Conservation (phyloP, 495 filamentous ascomycete genomes). For the Pseudevernia furfuracea region DNA sequence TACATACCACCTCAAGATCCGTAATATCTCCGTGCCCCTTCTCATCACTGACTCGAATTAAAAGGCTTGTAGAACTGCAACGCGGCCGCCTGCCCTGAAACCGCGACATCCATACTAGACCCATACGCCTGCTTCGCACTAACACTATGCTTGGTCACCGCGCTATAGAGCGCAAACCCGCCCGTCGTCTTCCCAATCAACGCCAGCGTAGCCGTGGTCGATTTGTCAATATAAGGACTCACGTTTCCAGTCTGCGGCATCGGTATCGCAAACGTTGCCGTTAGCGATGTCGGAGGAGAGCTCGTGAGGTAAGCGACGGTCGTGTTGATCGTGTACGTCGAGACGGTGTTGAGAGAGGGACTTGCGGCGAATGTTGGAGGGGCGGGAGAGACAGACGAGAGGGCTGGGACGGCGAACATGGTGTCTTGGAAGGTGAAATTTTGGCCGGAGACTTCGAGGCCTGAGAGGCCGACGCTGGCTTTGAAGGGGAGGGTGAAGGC, state of each 20-base stretch:
- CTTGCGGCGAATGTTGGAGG: conserved; percentile 19
- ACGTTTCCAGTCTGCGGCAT: conserved; percentile 18
- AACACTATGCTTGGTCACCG: conserved; percentile 9
- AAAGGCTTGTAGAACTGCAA: conserved; percentile 24
- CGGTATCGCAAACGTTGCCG: conserved; percentile 23
- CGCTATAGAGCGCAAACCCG: conserved; percentile 17
- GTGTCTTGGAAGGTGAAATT: conserved; percentile 23
- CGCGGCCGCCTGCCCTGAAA: conserved; percentile 14
- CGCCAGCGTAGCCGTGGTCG: conserved; percentile 15
- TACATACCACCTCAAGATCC: too few relatives aligned
- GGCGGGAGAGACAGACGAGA: conserved; percentile 16
- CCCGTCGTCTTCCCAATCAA: conserved; percentile 16
- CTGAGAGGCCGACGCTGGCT: conserved; percentile 20
- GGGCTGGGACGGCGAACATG: conserved; percentile 20
- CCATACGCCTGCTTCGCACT: conserved; percentile 22
- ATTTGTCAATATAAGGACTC: conserved; percentile 18
- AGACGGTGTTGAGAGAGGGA: conserved; percentile 12
- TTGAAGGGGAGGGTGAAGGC: conserved; percentile 21
- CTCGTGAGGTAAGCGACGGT: conserved; percentile 22
- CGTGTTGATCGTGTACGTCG: conserved; percentile 19
- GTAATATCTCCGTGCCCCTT: background rate
- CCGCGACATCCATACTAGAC: conserved; percentile 19
- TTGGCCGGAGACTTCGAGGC: conserved; percentile 16
- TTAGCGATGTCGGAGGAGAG: conserved; percentile 16
- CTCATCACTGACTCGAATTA: background rate